Conservation (phyloP, 2,329 filamentous ascomycete species). For the Hortaea sp. region DNA sequence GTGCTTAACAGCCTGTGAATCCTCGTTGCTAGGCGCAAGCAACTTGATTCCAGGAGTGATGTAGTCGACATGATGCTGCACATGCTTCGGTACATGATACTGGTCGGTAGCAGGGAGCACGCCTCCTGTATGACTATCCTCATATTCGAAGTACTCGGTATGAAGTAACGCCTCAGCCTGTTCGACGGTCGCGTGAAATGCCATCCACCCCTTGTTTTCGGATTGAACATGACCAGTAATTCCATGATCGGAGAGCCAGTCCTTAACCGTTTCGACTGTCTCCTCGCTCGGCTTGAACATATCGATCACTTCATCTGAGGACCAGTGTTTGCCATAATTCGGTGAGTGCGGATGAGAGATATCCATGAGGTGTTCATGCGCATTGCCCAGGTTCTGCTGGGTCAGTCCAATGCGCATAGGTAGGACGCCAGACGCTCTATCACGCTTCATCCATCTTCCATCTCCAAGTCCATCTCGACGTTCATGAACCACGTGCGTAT, state of each 20-base stretch:
- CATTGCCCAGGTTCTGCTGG: conserved; percentile 8
- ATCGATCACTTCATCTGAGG: conserved; percentile 17
- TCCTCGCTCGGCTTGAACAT: conserved; percentile 18
- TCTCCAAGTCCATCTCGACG: conserved; percentile 14
- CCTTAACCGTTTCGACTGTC: conserved; percentile 10
- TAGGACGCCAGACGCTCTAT: conserved; percentile 19
- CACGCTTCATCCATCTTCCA: conserved; percentile 23
- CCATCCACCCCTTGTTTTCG: conserved; percentile 29
- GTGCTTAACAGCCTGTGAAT: neutral
- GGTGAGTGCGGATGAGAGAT: conserved; percentile 9
- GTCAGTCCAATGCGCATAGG: conserved; percentile 16
- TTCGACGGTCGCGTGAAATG: conserved; percentile 31
- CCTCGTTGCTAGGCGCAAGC: conserved; percentile 4
- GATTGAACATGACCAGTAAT: conserved; percentile 26
- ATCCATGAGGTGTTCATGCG: conserved; percentile 8
- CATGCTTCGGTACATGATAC: conserved; percentile 41
- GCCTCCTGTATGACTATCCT: conserved; percentile 36
- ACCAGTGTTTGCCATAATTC: conserved; percentile 12
- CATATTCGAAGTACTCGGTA: conserved; percentile 49
- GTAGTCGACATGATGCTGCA: conserved; percentile 45
- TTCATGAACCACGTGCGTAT: conserved; percentile 21
- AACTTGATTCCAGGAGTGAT: conserved; percentile 47
- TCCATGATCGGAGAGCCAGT: conserved; percentile 14
- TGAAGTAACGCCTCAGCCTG: conserved; percentile 31
- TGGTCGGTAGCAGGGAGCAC: conserved; percentile 21